Evolutionary conservation across 164 flowering plant genomes (phyloP).

Genomic region (Saururus chinensis): DNA sequence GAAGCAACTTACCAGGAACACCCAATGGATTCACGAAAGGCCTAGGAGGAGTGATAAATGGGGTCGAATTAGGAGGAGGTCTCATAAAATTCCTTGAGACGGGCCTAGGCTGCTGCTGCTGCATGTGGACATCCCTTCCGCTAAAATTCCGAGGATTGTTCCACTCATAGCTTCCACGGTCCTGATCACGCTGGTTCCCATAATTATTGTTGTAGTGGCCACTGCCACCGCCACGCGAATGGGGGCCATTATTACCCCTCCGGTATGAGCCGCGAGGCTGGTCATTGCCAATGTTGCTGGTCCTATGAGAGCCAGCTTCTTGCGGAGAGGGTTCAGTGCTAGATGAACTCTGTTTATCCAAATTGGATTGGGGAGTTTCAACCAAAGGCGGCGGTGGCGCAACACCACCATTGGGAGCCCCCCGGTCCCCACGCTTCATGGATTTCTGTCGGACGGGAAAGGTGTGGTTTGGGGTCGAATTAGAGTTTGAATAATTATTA

Average conservation of each 20-base stretch:
- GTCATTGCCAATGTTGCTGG: slow-evolving; percentile 25
- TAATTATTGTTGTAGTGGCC: slow-evolving; percentile 34
- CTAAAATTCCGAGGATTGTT: slow-evolving; percentile 27
- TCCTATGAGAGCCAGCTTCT: slow-evolving; percentile 20
- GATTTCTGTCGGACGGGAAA: slow-evolving; percentile 35
- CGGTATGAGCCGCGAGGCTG: slow-evolving; percentile 28
- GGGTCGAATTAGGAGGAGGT: slow-evolving; percentile 16
- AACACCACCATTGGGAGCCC: slow-evolving; percentile 26
- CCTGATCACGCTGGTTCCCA: slow-evolving; percentile 66
- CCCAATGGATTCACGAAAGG: slow-evolving; percentile 28
- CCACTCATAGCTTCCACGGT: slow-evolving; percentile 49
- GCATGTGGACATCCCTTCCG: slow-evolving; percentile 38
- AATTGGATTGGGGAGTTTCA: slow-evolving; percentile 18
- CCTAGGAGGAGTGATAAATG: slow-evolving; percentile 27
- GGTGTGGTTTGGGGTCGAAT: slow-evolving; percentile 20
- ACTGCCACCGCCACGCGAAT: slow-evolving; percentile 5
- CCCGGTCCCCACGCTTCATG: slow-evolving; percentile 28
- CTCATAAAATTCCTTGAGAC: slow-evolving; percentile 23
- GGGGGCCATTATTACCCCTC: slow-evolving; percentile 22
- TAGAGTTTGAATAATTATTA: slow-evolving; percentile 25
- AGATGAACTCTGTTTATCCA: slow-evolving; percentile 12
- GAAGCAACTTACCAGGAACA: slow-evolving; percentile 30
- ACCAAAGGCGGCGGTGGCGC: slow-evolving; percentile 2
- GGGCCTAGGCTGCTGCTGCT: slow-evolving; percentile 35
- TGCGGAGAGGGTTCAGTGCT: slow-evolving; percentile 29